These are phyloP conservation scores for Powellomyces hirtus DNA, from an alignment of 192 early-diverging fungal genomes.

Conservation along the genomic window DNA sequence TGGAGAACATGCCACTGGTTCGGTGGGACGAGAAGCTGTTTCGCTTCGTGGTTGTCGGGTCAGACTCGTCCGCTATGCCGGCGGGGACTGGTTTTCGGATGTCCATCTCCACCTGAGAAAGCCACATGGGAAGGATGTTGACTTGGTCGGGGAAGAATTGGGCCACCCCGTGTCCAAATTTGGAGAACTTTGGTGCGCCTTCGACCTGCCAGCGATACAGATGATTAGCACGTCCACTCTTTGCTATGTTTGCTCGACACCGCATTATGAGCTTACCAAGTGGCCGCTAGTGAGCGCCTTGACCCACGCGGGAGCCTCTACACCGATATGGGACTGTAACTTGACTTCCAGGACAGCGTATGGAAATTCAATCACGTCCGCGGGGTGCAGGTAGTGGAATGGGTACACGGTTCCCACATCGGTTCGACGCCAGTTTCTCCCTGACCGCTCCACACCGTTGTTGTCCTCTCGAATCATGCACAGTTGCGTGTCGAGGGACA, in stretches of 20 bases:
- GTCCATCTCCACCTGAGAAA: constrained; percentile 88
- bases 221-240: neutral
- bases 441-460: constrained; percentile 57
- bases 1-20: neutral
- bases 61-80: no score
- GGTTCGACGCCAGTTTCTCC: constrained; percentile 77
- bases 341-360: constrained; percentile 95
- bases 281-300: constrained; percentile 82
- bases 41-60: neutral
- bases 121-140: constrained; percentile 85
- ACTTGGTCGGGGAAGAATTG: constrained; percentile 68
- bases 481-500: constrained; percentile 89
- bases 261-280: no score
- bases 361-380: constrained; percentile 79
- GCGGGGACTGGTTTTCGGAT: constrained; percentile 69
- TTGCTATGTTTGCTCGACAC: constrained; percentile 11
- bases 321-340: constrained; percentile 89
- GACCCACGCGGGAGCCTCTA: constrained; percentile 90
- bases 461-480: constrained; percentile 89
- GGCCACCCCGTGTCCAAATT: constrained; percentile 90
- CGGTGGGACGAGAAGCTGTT: no score
- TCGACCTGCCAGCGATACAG: constrained; percentile 67
- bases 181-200: constrained; percentile 93
- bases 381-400: constrained; percentile 71
- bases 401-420: constrained; percentile 75